A percentile compares a stretch with the other conserved stretches of the same genome.
These are phyloP conservation scores for Blastobotrys serpentis DNA, from an alignment of 1,139 yeast genomes.

Conservation along the genomic window DNA sequence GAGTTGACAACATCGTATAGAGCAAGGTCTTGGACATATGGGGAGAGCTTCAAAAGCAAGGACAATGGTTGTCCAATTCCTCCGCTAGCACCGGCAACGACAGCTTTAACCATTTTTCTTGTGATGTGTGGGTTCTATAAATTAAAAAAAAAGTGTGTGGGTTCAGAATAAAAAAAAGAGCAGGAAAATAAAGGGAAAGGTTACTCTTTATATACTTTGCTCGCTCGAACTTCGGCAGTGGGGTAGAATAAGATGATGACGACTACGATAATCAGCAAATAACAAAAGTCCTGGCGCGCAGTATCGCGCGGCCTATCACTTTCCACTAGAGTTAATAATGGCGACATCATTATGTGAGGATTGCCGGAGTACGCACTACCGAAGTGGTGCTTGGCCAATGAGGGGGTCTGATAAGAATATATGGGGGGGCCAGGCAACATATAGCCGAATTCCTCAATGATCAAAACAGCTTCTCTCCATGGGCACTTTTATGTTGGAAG, in stretches of 20 bases:
- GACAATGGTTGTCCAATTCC: conserved; percentile 99
- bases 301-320: not conserved
- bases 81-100: conserved; percentile 96
- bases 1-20: conserved; percentile 92
- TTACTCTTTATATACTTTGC: not conserved
- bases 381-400: too few species aligned
- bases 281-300: not conserved
- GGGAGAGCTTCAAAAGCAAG: conserved; percentile 81
- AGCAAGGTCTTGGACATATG: conserved; percentile 78
- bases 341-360: too few species aligned
- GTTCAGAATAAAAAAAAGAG: not conserved
- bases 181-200: not conserved
- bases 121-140: not conserved
- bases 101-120: conserved; percentile 47
- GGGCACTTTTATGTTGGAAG: too few species aligned
- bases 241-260: not conserved
- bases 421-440: too few species aligned
- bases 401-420: too few species aligned
- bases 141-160: not conserved
- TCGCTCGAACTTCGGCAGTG: not conserved
- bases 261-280: not conserved
- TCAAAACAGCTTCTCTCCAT: too few species aligned
- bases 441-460: too few species aligned
- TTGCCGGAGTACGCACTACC: too few species aligned
- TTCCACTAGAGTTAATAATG: too few species aligned